A percentile compares a stretch with the other conserved stretches of the same genome.
Conservation (phyloP, 176 grass and related monocot genomes). For the Rhynchospora pubera region DNA sequence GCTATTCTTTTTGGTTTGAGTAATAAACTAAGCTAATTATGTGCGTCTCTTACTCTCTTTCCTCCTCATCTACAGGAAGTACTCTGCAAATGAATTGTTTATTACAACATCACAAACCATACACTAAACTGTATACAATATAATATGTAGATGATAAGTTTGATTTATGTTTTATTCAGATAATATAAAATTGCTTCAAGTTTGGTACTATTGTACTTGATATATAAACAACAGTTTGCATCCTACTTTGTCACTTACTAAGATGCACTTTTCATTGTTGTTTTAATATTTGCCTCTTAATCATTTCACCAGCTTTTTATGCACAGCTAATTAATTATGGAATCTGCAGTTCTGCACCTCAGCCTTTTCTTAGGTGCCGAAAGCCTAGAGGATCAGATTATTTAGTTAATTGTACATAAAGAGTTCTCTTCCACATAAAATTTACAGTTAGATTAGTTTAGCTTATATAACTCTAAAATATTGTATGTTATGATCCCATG, state of each 20-base stretch:
- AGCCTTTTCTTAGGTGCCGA: neutral
- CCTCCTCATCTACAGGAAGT: neutral
- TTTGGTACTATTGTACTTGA: conserved; percentile 22
- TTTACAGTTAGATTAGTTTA: neutral
- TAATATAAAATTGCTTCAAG: conserved; percentile 4
- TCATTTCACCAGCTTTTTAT: neutral
- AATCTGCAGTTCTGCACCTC: neutral
- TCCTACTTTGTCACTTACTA: neutral
- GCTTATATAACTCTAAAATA: neutral
- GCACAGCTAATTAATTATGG: neutral
- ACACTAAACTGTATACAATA: conserved; percentile 9
- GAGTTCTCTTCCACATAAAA: neutral
- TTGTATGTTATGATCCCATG: neutral
- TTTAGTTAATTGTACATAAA: neutral
- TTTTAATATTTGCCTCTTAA: neutral
- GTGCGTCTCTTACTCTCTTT: neutral
- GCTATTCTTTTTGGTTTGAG: neutral
- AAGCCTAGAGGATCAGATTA: neutral
- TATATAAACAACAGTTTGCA: neutral
- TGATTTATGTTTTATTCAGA: neutral
- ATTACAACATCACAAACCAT: neutral
- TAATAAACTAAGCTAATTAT: neutral
- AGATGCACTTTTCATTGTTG: neutral
- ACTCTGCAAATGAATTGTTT: conserved; percentile 14
- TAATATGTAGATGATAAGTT: conserved; percentile 25